Evolutionary conservation across 371 early-diverging fungal genomes (phyloP), one percentile per base, ranked within the genome.

Genomic region (Coemansia sp.): DNA sequence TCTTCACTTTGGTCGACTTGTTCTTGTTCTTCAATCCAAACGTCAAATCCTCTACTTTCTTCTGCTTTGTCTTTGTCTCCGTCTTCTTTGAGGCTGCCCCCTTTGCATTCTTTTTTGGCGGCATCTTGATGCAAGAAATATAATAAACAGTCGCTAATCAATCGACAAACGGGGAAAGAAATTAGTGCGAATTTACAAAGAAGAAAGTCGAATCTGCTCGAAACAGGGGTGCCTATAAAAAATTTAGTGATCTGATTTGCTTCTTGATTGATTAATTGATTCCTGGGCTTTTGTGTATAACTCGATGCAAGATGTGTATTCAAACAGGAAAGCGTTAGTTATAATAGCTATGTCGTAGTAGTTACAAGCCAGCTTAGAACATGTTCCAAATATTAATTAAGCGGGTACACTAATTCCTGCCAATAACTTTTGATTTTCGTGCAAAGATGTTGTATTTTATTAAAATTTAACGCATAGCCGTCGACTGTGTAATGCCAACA

Each of bases 21-120:
- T 94, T 94, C 82, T 94, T 98, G 85, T 98, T 97, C 81, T 99
- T 99, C 69, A 98, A 86, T 63, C 99, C 98, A 84, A 98, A 98
- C 57, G 98, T 95, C 86, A 96, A 96, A 83, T 98, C 99, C 68
- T 97, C 99, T 60, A 91, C 87, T 56, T 84, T 80, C 88, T 98
- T 95, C 59, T 85, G 84, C 82, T 93, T 93, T 53, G 86, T 89
- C 75, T 85, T 90, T 59, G 87, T 78, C 25, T 85, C 86, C 16
- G 83, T 74, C 79, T 90, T 91, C 18, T 83, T 83, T 33, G 81
- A 78, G 71, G 33, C 33, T 33, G 74, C 71, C 20, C 59, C 59
- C 69, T 80, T 72, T 57, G 88, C 87, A 11, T 42, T 53, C 63
- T 82, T 69, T 75, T 93, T 93, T 55, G 93, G 93, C 48, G 93